Evolutionary conservation across 352 stramenopile species (phyloP).

Genomic region (Phytophthora agathidicida): DNA sequence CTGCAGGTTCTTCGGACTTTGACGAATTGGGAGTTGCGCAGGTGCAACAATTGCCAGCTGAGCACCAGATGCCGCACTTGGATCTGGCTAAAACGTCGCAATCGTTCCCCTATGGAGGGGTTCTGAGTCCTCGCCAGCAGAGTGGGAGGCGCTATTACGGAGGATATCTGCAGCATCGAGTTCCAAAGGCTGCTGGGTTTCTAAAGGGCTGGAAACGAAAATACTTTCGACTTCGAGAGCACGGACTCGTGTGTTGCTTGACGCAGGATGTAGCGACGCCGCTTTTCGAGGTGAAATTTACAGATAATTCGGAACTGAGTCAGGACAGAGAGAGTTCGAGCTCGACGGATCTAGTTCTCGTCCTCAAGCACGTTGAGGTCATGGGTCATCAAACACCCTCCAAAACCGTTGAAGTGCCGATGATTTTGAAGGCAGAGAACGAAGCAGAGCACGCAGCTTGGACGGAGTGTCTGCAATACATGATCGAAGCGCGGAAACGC

Average conservation of each 20-base stretch:
- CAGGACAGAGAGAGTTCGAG: slow-evolving; percentile 30
- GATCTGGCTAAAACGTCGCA: slow-evolving; percentile 13
- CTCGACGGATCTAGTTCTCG: slow-evolving; percentile 41
- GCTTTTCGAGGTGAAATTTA: slow-evolving; percentile 73
- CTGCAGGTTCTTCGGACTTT: slow-evolving; percentile 35
- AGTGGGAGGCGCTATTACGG: slow-evolving; percentile 64
- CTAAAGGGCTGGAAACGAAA: slow-evolving; percentile 75
- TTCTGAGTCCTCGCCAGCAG: slow-evolving; percentile 58
- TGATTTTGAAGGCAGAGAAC: slow-evolving; percentile 60
- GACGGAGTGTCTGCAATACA: slow-evolving; percentile 54
- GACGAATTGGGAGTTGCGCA: slow-evolving; percentile 27
- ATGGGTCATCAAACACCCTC: slow-evolving; percentile 38
- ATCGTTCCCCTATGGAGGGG: slow-evolving; percentile 42
- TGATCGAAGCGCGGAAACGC: slow-evolving; percentile 57
- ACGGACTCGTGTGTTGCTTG: slow-evolving; percentile 72
- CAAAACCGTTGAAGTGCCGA: slow-evolving; percentile 47
- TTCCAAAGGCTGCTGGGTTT: slow-evolving; percentile 60
- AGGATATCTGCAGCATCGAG: slow-evolving; percentile 64
- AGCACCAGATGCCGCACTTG: slow-evolving; percentile 9
- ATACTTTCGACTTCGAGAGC: slow-evolving; percentile 74
- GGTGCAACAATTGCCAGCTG: slow-evolving; percentile 32
- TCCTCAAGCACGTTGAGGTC: slow-evolving; percentile 59
- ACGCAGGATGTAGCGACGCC: slow-evolving; percentile 45
- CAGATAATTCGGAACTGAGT: slow-evolving; percentile 42
- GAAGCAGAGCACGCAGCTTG: slow-evolving; percentile 50